These are phyloP conservation scores for Neltuma alba DNA, from an alignment of 306 rosid genomes.

Conservation along the genomic window DNA sequence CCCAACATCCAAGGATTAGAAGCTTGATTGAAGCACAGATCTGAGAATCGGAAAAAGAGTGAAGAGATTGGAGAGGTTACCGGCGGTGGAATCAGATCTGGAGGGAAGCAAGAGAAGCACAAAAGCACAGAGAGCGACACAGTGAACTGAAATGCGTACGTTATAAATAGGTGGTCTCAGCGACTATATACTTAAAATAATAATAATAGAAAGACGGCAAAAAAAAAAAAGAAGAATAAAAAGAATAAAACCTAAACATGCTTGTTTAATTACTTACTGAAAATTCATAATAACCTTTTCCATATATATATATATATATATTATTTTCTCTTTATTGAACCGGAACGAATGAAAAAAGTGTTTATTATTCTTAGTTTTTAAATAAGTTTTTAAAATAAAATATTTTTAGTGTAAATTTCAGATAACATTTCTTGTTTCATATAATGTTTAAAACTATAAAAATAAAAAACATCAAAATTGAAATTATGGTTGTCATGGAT, in stretches of 20 bases:
- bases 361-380: too few relatives aligned
- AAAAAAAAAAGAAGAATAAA: too few relatives aligned
- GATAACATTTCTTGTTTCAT: not conserved
- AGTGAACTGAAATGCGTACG: not conserved
- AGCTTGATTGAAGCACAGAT: slow-evolving; percentile 26
- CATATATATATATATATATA: too few relatives aligned
- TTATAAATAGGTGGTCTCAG: slow-evolving; percentile 34
- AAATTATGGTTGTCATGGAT: not conserved
- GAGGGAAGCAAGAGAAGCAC: slow-evolving; percentile 11
- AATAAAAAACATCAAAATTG: not conserved
- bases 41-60: not conserved
- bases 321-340: not conserved
- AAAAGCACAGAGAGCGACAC: not conserved
- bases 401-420: too few relatives aligned
- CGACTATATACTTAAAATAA: not conserved
- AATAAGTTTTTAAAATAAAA: too few relatives aligned
- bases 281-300: not conserved
- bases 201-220: too few relatives aligned
- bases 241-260: too few relatives aligned
- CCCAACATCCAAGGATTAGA: not conserved
- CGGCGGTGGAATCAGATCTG: slow-evolving; percentile 48
- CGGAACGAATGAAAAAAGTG: not conserved
- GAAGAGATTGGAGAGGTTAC: slow-evolving; percentile 17
- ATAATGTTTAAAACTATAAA: not conserved
- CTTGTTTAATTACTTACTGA: too few relatives aligned